phyloP scores from a whole-genome alignment of 2,329 filamentous ascomycete genomes.

The Hypocreales sp. region DNA sequence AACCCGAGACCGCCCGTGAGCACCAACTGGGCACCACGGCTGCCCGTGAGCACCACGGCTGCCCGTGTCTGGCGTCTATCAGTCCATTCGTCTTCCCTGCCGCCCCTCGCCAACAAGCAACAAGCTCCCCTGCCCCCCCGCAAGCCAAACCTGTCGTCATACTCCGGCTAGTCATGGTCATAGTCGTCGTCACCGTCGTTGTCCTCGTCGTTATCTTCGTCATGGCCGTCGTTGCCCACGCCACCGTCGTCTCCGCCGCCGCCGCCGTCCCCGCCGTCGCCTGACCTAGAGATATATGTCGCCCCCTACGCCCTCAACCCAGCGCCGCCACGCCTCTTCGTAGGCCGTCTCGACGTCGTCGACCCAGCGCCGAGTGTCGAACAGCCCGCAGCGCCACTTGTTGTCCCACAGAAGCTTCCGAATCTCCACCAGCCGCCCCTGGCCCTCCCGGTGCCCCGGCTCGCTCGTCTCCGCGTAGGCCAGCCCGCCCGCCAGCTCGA shows the following conservation, averaged over 20 bases:
- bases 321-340: slow-evolving; percentile 72
- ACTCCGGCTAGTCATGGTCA: no score
- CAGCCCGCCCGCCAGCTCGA: slow-evolving; percentile 48
- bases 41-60: no score
- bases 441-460: slow-evolving; percentile 33
- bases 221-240: slow-evolving; percentile 1
- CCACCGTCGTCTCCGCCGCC: no score
- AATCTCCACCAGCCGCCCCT: slow-evolving; percentile 62
- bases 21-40: no score
- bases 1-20: no score
- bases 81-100: no score
- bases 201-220: slow-evolving; percentile 2
- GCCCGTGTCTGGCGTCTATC: no score
- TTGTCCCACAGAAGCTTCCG: slow-evolving; percentile 69
- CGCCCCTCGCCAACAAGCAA: no score
- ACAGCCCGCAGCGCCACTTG: slow-evolving; percentile 75
- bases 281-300: slow-evolving; percentile 63
- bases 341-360: slow-evolving; percentile 79
- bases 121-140: no score
- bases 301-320: slow-evolving; percentile 74
- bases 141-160: no score
- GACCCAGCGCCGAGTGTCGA: slow-evolving; percentile 87
- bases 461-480: slow-evolving; percentile 32
- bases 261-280: neutral
- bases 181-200: neutral